These are phyloP conservation scores for Cytospora chrysosperma DNA, from an alignment of 2,329 filamentous ascomycete genomes.

Conservation along the genomic window DNA sequence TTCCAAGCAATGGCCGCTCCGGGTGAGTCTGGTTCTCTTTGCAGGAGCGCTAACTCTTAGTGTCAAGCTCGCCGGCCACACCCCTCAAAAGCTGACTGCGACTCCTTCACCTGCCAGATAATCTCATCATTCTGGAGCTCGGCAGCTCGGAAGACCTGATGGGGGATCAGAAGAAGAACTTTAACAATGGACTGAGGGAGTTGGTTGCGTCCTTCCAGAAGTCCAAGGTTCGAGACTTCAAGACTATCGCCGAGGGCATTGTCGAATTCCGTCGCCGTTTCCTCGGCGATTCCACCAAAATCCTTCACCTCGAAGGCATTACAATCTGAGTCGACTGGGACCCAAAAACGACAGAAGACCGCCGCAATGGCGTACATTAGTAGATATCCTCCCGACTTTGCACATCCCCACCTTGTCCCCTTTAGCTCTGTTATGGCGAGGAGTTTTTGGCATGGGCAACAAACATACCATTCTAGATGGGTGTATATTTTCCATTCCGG, in stretches of 20 bases:
- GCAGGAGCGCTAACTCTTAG: constrained; percentile 26
- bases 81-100: constrained; percentile 50
- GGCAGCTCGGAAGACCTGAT: constrained; percentile 65
- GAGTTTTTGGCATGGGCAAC: constrained; percentile 4
- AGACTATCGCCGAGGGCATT: constrained; percentile 65
- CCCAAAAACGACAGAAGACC: neutral
- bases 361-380: constrained; percentile 14
- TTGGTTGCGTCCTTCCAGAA: constrained; percentile 60
- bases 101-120: constrained; percentile 53
- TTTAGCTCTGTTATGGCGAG: constrained; percentile 16
- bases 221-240: constrained; percentile 63
- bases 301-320: constrained; percentile 57
- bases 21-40: constrained; percentile 60
- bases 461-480: constrained; percentile 7
- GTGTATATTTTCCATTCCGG: neutral
- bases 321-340: constrained; percentile 25
- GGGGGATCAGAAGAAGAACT: constrained; percentile 59
- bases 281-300: constrained; percentile 61
- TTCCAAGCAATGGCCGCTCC: constrained; percentile 69
- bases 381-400: constrained; percentile 15
- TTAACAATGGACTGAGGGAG: constrained; percentile 60
- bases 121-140: constrained; percentile 70
- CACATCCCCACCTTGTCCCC: neutral
- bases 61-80: constrained; percentile 28
- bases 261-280: constrained; percentile 66